Evolutionary conservation across 1,139 yeast genomes (phyloP).

Genomic region (Dujonia santamariae): DNA sequence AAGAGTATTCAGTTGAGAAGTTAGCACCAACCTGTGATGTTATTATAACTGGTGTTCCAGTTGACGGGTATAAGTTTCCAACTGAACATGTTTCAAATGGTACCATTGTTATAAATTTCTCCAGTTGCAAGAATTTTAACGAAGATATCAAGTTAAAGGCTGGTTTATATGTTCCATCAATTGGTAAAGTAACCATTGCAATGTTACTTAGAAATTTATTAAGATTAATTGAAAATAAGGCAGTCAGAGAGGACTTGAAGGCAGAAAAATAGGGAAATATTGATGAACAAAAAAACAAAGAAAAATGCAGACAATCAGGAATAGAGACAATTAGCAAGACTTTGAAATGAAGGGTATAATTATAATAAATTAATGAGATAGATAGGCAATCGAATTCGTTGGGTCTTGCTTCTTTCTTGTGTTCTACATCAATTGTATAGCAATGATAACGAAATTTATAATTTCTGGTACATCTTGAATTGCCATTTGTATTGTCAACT

Average conservation of each 20-base stretch:
- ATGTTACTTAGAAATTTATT: slow-evolving; percentile 88
- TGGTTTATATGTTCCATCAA: slow-evolving; percentile 88
- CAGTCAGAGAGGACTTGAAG: slow-evolving; percentile 19
- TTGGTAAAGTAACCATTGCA: slow-evolving; percentile 93
- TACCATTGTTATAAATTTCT: slow-evolving; percentile 85
- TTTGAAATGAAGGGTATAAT: too few species aligned
- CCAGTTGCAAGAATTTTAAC: slow-evolving; percentile 83
- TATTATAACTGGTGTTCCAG: slow-evolving; percentile 93
- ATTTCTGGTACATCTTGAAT: too few species aligned
- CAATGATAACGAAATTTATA: too few species aligned
- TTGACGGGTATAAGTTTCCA: slow-evolving; percentile 79
- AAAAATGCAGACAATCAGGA: too few species aligned
- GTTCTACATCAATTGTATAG: too few species aligned
- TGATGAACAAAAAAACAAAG: too few species aligned
- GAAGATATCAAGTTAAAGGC: slow-evolving; percentile 81
- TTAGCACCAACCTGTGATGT: slow-evolving; percentile 82
- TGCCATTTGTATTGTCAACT: too few species aligned
- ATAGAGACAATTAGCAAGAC: too few species aligned
- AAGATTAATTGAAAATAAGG: slow-evolving; percentile 69
- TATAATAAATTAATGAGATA: too few species aligned
- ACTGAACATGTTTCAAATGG: slow-evolving; percentile 78
- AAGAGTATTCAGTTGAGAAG: slow-evolving; percentile 49
- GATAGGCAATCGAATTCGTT: too few species aligned
- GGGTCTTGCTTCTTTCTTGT: too few species aligned
- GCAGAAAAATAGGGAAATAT: too few species aligned